Evolutionary conservation across 2,329 filamentous ascomycete species (phyloP), one percentile per base, ranked within the genome.

Genomic region (Diplodia corticola): DNA sequence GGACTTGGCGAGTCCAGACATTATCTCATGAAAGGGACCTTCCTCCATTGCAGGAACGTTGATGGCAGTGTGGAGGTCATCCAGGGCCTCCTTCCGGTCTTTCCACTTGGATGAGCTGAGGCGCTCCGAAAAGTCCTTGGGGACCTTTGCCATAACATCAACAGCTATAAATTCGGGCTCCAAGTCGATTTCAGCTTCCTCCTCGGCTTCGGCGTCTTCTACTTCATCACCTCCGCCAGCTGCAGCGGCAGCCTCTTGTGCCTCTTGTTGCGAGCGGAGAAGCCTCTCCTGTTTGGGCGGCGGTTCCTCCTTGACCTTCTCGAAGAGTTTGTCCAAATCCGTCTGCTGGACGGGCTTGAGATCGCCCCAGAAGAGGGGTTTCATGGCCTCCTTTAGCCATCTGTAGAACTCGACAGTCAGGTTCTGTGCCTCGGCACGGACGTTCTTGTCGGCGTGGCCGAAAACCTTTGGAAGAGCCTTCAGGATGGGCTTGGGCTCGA

Each of bases 381-480:
- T 99, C 89, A 99, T 97, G 12, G 94, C 94, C 70, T 99, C 95
- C 71, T 94, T 91, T 37, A 99, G 84, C 95, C 96, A 99, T 78
- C 95, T 85, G 79, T 99, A 99, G 67, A 99, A 87, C 76, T 99
- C 96, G 55, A 97, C 92, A 0, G 94, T 91, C 66, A 99, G 83
- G 71, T 90, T 93, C 54, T 95, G 95, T 30, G 93, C 93, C 77
- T 97, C 95, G 3, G 93, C 93, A 78, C 95, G 90, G 17, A 99
- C 92, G 76, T 98, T 98, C 80, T 99, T 99, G 83, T 99, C 95
- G 35, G 95, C 94, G 76, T 98, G 95, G 22, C 92, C 92, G 75
- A 97, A 99, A 1, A 89, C 90, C 75, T 97, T 96, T 3, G 95
- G 93, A 2, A 99, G 83, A 12, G 86, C 81, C 76, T 98, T 98